Conservation (phyloP, 78 protist species). For the Guillardia theta region DNA sequence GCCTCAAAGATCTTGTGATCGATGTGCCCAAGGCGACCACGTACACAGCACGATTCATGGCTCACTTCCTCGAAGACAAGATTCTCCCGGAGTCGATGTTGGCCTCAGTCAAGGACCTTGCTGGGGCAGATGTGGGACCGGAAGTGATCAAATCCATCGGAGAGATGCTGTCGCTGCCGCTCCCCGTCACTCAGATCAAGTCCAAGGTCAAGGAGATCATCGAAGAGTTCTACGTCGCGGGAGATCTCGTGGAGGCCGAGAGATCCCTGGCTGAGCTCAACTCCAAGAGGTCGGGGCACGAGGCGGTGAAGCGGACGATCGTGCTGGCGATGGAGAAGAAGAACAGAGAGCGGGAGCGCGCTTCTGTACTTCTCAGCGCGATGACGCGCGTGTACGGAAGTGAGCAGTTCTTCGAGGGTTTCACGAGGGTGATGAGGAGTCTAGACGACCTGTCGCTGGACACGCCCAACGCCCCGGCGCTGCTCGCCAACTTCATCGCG, state of each 20-base stretch:
- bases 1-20: neutral
- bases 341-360: constrained; percentile 13
- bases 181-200: neutral
- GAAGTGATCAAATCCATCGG: neutral
- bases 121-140: neutral
- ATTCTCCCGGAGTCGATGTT: neutral
- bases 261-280: constrained; percentile 5
- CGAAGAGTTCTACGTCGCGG: constrained; percentile 9
- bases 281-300: neutral
- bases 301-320: constrained; percentile 27
- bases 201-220: neutral
- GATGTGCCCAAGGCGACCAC: constrained; percentile 22
- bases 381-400: constrained; percentile 36
- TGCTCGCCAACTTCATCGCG: constrained; percentile 6
- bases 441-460: constrained; percentile 22
- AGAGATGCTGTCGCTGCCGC: neutral
- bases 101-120: neutral
- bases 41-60: neutral
- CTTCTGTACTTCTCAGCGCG: constrained; percentile 13
- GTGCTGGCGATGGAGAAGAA: neutral
- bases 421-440: neutral
- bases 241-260: neutral
- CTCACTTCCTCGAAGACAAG: neutral
- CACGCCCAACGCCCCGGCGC: neutral
- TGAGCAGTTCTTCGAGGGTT: constrained; percentile 44